phyloP scores from a whole-genome alignment of 2,329 filamentous ascomycete species.

The Plenodomus biglobosus region DNA sequence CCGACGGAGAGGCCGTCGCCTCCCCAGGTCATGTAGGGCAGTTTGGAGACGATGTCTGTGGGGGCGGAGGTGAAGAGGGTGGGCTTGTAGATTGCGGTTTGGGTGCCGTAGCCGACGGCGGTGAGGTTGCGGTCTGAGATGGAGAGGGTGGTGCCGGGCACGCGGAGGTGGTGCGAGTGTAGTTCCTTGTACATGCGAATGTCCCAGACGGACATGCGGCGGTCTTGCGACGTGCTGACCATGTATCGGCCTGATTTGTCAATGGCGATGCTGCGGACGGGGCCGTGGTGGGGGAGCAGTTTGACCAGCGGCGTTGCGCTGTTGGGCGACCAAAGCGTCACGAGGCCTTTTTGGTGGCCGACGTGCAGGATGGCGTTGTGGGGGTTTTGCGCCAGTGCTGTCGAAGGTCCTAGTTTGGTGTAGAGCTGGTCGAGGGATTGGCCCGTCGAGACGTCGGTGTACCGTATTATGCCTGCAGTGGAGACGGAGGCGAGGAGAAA shows the following conservation, averaged over 20 bases:
- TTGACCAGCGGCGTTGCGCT: slow-evolving; percentile 84
- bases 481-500: slow-evolving; percentile 89
- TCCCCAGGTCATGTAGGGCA: slow-evolving; percentile 91
- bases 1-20: slow-evolving; percentile 81
- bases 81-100: slow-evolving; percentile 80
- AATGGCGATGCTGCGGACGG: slow-evolving; percentile 80
- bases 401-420: slow-evolving; percentile 81
- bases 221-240: slow-evolving; percentile 88
- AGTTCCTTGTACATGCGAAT: slow-evolving; percentile 92
- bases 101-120: slow-evolving; percentile 88
- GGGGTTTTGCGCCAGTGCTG: slow-evolving; percentile 82
- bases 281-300: slow-evolving; percentile 83
- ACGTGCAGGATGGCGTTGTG: slow-evolving; percentile 90
- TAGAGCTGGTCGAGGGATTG: slow-evolving; percentile 82
- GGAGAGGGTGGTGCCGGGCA: slow-evolving; percentile 78
- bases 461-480: slow-evolving; percentile 78
- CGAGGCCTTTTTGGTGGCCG: slow-evolving; percentile 92
- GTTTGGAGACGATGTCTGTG: slow-evolving; percentile 71
- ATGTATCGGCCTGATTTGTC: slow-evolving; percentile 93
- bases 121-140: slow-evolving; percentile 89
- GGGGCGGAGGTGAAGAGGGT: slow-evolving; percentile 77
- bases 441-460: slow-evolving; percentile 93
- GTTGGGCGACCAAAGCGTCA: slow-evolving; percentile 96
- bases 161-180: slow-evolving; percentile 80
- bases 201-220: slow-evolving; percentile 94